phyloP scores from a whole-genome alignment of 306 rosid species.

The Ormosia emarginata region DNA sequence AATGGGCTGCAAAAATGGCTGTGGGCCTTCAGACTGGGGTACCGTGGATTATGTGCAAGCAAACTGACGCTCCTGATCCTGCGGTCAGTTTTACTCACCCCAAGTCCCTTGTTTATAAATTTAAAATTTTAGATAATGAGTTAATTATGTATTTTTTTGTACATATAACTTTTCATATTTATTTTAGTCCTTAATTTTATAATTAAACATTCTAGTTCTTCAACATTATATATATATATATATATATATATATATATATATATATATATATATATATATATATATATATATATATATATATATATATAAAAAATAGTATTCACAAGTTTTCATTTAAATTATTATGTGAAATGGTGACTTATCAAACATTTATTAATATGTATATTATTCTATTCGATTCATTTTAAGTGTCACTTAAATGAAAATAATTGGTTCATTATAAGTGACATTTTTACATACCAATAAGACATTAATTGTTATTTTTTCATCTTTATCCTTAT shows the following conservation, averaged over 20 bases:
- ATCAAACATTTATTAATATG: no score
- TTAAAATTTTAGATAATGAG: not conserved
- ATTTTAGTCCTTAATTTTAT: not conserved
- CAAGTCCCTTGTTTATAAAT: not conserved
- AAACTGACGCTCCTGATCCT: conserved; percentile 78
- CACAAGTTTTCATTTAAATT: not conserved
- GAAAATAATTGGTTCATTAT: no score
- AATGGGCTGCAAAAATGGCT: conserved; percentile 75
- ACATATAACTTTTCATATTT: not conserved
- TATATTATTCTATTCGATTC: no score
- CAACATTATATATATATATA: no score
- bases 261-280: not conserved
- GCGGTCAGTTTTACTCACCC: conserved; percentile 39
- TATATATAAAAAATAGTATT: not conserved
- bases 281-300: no score
- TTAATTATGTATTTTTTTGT: not conserved
- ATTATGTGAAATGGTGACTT: not conserved
- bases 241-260: not conserved
- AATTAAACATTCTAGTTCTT: not conserved
- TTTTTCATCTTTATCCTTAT: no score
- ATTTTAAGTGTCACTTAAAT: no score
- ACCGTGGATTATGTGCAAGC: conserved; percentile 89
- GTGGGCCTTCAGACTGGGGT: conserved; percentile 65
- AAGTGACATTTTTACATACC: no score
- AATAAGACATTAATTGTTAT: no score